Percentiles rank a stretch among this genome's conserved stretches.
Evolutionary conservation across 2,329 filamentous ascomycete species (phyloP).

Genomic region (Verticillium nonalfalfae): DNA sequence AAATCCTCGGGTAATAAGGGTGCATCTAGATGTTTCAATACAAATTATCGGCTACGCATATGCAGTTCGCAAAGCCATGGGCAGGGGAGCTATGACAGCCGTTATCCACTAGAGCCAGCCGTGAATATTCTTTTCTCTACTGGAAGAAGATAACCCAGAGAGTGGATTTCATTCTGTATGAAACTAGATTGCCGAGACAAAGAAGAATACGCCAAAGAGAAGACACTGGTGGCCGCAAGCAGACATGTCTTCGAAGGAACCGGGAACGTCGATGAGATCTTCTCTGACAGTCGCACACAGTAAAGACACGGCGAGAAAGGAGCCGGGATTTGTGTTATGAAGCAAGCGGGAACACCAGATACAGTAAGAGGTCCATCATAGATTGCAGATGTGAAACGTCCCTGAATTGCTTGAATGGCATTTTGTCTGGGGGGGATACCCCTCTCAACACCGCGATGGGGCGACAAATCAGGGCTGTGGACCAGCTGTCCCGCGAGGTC

Average conservation of each 20-base stretch:
- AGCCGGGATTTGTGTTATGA: constrained; percentile 28
- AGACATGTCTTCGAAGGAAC: no score
- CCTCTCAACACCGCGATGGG: neutral
- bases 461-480: neutral
- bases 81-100: no score
- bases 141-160: neutral
- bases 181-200: constrained; percentile 12
- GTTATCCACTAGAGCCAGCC: no score
- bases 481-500: neutral
- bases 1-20: no score
- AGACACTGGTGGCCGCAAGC: no score
- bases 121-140: no score
- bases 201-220: no score
- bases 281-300: constrained; percentile 24
- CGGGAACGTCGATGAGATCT: constrained; percentile 15
- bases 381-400: neutral
- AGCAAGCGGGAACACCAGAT: constrained; percentile 1
- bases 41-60: no score
- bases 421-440: no score
- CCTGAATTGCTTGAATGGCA: no score
- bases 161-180: constrained; percentile 8
- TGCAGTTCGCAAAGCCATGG: no score
- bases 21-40: no score
- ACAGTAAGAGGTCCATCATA: neutral
- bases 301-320: constrained; percentile 22